Conservation (phyloP, 805 yeast species). For the Yamadazyma scolyti region DNA sequence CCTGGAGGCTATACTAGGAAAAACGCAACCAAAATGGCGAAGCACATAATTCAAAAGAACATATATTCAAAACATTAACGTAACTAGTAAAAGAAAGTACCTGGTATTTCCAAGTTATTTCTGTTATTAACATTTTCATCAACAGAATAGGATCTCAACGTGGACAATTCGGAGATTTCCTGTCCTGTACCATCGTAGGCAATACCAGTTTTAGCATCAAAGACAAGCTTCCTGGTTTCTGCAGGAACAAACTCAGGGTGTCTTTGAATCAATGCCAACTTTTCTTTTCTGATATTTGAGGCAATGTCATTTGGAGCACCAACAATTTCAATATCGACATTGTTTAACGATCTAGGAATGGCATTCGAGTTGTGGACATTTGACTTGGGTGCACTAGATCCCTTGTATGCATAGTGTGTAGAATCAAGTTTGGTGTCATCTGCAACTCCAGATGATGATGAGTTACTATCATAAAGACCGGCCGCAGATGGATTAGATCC, state of each 20-base stretch:
- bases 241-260: constrained; percentile 12
- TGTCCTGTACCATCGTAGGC: constrained; percentile 14
- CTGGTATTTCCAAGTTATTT: constrained; percentile 11
- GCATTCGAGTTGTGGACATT: background rate
- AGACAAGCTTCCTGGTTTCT: constrained; percentile 10
- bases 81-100: constrained; percentile 10
- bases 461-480: constrained; percentile 6
- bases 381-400: background rate
- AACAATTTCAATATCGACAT: constrained; percentile 10
- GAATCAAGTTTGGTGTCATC: constrained; percentile 4
- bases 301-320: constrained; percentile 12
- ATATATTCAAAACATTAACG: too few relatives aligned
- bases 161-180: constrained; percentile 12
- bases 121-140: constrained; percentile 7
- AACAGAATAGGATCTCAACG: constrained; percentile 10
- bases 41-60: too few relatives aligned
- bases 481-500: constrained; percentile 1
- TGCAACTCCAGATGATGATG: constrained; percentile 10
- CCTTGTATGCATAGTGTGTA: constrained; percentile 6
- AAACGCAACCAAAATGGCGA: too few relatives aligned
- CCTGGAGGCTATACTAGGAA: too few relatives aligned
- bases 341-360: constrained; percentile 9
- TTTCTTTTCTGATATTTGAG: constrained; percentile 6
- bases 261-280: constrained; percentile 5
- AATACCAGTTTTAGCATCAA: constrained; percentile 15